A percentile compares a stretch with the other conserved stretches of the same genome.
Conservation (phyloP, 1,139 yeast genomes). For the Pichia terricola region DNA sequence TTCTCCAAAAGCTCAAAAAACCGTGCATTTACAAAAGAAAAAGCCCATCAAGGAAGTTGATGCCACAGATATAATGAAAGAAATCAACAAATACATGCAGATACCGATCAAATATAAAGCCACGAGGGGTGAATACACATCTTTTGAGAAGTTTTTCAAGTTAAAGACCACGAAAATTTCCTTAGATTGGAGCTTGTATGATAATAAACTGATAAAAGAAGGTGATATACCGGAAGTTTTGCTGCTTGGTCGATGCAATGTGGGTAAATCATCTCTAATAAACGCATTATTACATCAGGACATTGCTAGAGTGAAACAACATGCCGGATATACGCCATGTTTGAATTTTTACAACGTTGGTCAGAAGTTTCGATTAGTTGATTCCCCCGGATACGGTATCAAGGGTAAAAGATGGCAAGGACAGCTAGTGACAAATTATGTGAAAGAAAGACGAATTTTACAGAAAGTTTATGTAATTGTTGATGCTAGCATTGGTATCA, state of each 20-base stretch:
- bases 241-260: slow-evolving; percentile 72
- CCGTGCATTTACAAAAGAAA: too few species aligned
- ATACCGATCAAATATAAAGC: neutral
- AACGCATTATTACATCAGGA: slow-evolving; percentile 38
- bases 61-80: neutral
- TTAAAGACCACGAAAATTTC: neutral
- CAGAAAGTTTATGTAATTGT: slow-evolving; percentile 52
- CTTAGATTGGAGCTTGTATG: neutral
- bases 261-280: slow-evolving; percentile 72
- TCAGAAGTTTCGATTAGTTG: slow-evolving; percentile 54
- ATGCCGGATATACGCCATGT: slow-evolving; percentile 71
- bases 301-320: slow-evolving; percentile 24
- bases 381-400: slow-evolving; percentile 82
- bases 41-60: too few species aligned
- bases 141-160: neutral
- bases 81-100: neutral
- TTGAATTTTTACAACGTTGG: slow-evolving; percentile 65
- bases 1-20: too few species aligned
- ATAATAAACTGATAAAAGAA: neutral
- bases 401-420: slow-evolving; percentile 62
- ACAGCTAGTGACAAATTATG: slow-evolving; percentile 50
- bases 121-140: neutral
- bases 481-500: slow-evolving; percentile 49
- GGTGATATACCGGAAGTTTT: slow-evolving; percentile 52
- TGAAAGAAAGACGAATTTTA: slow-evolving; percentile 43